A percentile compares a stretch with the other conserved stretches of the same genome.
Evolutionary conservation across 2,329 filamentous ascomycete species (phyloP).

Genomic region (Reticulascus tulasneorum): DNA sequence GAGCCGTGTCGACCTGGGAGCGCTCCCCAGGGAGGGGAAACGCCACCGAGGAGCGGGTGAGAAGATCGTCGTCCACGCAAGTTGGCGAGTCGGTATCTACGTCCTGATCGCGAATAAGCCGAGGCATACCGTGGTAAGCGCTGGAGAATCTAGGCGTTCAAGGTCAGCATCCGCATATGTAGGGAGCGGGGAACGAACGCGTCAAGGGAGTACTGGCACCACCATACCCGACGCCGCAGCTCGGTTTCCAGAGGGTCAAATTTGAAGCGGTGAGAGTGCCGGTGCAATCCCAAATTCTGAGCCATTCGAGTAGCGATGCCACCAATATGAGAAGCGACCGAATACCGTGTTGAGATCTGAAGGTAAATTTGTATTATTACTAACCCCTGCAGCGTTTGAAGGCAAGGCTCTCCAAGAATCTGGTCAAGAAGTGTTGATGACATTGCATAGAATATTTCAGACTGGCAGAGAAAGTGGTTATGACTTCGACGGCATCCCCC

Average conservation of each 20-base stretch:
- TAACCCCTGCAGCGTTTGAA: slow-evolving; percentile 18
- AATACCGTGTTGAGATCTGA: slow-evolving; percentile 17
- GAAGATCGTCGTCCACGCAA: slow-evolving; percentile 19
- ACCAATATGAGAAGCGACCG: slow-evolving; percentile 16
- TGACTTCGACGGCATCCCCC: slow-evolving; percentile 11
- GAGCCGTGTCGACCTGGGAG: slow-evolving; percentile 19
- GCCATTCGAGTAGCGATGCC: slow-evolving; percentile 20
- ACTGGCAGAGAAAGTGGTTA: slow-evolving; percentile 17
- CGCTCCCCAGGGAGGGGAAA: slow-evolving; percentile 21
- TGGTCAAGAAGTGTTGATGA: slow-evolving; percentile 12
- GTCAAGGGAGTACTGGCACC: slow-evolving; percentile 22
- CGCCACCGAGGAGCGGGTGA: slow-evolving; percentile 17
- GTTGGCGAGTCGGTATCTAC: slow-evolving; percentile 21
- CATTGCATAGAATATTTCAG: slow-evolving; percentile 17
- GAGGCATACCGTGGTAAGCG: slow-evolving; percentile 21
- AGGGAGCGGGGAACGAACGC: slow-evolving; percentile 9
- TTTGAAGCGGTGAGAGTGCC: slow-evolving; percentile 21
- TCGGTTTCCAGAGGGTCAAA: slow-evolving; percentile 22
- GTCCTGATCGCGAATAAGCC: slow-evolving; percentile 21
- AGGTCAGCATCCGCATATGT: neutral
- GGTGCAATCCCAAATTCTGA: slow-evolving; percentile 19
- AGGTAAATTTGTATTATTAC: slow-evolving; percentile 20
- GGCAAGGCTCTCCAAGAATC: slow-evolving; percentile 13
- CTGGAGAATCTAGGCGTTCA: slow-evolving; percentile 16
- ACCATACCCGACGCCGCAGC: slow-evolving; percentile 19